Conservation (phyloP, 2,329 filamentous ascomycete species). For the Trichoderma lentiforme region DNA sequence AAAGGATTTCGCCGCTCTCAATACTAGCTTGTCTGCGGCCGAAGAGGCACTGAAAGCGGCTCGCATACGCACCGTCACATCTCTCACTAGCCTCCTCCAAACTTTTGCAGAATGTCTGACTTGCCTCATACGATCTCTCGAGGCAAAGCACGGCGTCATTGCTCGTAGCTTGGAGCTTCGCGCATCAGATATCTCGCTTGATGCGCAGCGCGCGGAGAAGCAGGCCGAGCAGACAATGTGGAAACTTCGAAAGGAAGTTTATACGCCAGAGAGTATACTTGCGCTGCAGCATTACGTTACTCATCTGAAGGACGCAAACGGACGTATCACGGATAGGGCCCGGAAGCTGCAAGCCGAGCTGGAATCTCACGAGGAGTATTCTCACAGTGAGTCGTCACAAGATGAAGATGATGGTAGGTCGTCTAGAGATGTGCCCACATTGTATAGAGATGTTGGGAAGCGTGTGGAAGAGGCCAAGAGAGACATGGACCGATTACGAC, state of each 20-base stretch:
- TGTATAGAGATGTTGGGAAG: conserved; percentile 48
- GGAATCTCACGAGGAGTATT: conserved; percentile 47
- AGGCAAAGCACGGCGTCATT: conserved; percentile 53
- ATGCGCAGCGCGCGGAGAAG: conserved; percentile 41
- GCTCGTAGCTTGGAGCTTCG: conserved; percentile 51
- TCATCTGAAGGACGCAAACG: conserved; percentile 49
- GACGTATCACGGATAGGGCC: conserved; percentile 44
- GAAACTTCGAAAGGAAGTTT: conserved; percentile 39
- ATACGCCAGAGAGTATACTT: conserved; percentile 41
- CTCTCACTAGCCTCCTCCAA: conserved; percentile 39
- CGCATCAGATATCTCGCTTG: conserved; percentile 43
- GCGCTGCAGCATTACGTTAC: conserved; percentile 47
- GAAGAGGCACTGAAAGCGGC: conserved; percentile 35
- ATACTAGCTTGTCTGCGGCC: conserved; percentile 29
- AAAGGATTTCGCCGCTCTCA: conserved; percentile 37
- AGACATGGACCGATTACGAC: conserved; percentile 41
- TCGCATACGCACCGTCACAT: conserved; percentile 39
- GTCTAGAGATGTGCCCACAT: conserved; percentile 53
- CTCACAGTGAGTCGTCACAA: conserved; percentile 32
- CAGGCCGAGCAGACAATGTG: conserved; percentile 37
- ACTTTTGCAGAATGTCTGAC: conserved; percentile 39
- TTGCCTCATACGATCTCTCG: conserved; percentile 48
- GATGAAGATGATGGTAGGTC: conserved; percentile 43
- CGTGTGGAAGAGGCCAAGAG: conserved; percentile 48
- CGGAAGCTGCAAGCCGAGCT: conserved; percentile 43